Base-by-base conservation (phyloP, 2,329 filamentous ascomycete species). In the Elsinoe batatas region DNA sequence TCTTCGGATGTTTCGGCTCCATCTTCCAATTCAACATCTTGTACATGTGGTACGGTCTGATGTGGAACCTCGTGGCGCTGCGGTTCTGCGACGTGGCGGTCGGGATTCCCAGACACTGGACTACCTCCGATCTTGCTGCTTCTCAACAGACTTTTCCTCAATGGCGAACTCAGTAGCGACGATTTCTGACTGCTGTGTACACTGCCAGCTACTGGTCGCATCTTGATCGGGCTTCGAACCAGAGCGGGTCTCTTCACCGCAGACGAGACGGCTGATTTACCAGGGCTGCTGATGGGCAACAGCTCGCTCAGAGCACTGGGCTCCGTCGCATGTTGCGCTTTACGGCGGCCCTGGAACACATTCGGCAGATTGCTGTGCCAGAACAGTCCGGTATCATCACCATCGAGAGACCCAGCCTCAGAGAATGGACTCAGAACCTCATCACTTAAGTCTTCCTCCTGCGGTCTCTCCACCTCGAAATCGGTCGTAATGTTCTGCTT, bases 331-430 rank as follows among this genome's bases (percentile, higher is more conserved):
- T 56, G 13, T 18, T 53, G 50, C 22, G 15, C 17, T 20, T 47
- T 33, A 26, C 42, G 42, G 2, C 20, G 18, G n/a, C 38, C 37
- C n/a, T 37, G 58, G 50, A 60, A 61, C 10, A 63, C 59, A 40
- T 62, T 57, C 2, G 65, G 64, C 47, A 65, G 47, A 47, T 65
- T 66, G 30, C 40, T 56, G 33, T 62, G 63, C 59, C 63, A 68
- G 56, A 65, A 67, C 6, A 63, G 43, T 12, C 65, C 65, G 1
- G 63, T 67, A 22, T 66, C 64, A 22, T 64, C 61, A 7, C 53
- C 59, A 10, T 61, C 57, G 40, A 30, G 37, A 56, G 12, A 44
- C 13, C 36, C 50, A 30, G 36, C 53, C 18, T 62, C 57, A 5
- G 61, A 60, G 32, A 60, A 47, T 7, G 59, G 59, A 40, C 56